Evolutionary conservation across 192 early-diverging fungal genomes (phyloP).

Genomic region (Lobulomyces angularis): DNA sequence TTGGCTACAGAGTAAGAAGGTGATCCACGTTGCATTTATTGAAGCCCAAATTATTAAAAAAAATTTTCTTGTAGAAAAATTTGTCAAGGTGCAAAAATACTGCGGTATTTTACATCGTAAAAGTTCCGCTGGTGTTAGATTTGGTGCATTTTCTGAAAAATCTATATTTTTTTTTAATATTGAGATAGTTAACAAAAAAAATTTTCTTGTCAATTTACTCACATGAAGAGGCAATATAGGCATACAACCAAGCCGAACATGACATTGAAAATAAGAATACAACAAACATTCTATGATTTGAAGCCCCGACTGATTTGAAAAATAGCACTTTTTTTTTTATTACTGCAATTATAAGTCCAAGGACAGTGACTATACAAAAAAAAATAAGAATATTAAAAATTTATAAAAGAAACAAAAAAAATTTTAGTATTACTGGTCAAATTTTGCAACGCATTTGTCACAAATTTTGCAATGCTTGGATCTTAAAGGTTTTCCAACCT

Average conservation of each 20-base stretch:
- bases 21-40: constrained; percentile 71
- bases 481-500: constrained; percentile 71
- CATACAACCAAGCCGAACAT: constrained; percentile 43
- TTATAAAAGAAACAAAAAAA: not conserved
- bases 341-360: constrained; percentile 89
- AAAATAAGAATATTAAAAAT: not conserved
- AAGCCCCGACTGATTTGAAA: constrained; percentile 45
- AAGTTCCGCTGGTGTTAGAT: constrained; percentile 2
- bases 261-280: constrained; percentile 60
- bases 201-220: constrained; percentile 13
- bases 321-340: constrained; percentile 10
- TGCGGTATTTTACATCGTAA: constrained; percentile 16
- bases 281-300: constrained; percentile 83
- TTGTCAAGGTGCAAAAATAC: constrained; percentile 56
- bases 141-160: constrained; percentile 10
- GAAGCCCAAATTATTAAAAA: constrained; percentile 57
- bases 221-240: constrained; percentile 53
- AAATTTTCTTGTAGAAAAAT: constrained; percentile 60
- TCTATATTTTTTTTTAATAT: constrained; percentile 22
- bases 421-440: constrained; percentile 63
- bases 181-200: constrained; percentile 1
- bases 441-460: constrained; percentile 82
- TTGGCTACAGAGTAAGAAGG: constrained; percentile 65
- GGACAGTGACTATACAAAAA: constrained; percentile 65
- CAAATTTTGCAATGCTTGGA: constrained; percentile 92